A percentile compares a stretch with the other conserved stretches of the same genome.
Evolutionary conservation across 805 yeast species (phyloP).

Genomic region (Schwanniomyces sp.): DNA sequence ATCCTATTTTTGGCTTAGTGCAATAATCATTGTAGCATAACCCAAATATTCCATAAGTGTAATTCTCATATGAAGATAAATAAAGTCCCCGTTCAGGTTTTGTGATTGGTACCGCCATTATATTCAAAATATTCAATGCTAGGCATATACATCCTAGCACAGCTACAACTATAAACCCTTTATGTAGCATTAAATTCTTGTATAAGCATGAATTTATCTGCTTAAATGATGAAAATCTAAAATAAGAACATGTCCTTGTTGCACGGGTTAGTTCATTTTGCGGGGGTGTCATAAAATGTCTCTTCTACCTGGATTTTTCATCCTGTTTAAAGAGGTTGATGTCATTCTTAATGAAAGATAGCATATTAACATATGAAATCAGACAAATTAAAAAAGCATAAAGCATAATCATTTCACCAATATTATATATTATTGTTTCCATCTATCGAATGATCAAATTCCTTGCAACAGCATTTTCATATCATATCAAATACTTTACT

Average conservation of each 20-base stretch:
- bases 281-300: not conserved
- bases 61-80: slow-evolving; percentile 30
- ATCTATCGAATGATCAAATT: too few species aligned
- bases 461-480: not conserved
- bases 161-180: slow-evolving; percentile 28
- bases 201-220: too few species aligned
- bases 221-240: not conserved
- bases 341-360: not conserved
- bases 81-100: slow-evolving; percentile 20
- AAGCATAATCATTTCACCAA: not conserved
- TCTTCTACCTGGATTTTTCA: not conserved
- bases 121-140: slow-evolving; percentile 38
- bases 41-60: slow-evolving; percentile 46
- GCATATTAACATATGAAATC: not conserved
- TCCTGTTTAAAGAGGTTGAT: not conserved
- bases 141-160: slow-evolving; percentile 23
- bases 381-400: not conserved
- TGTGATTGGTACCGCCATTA: slow-evolving; percentile 43
- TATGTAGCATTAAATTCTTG: slow-evolving; percentile 9
- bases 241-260: not conserved
- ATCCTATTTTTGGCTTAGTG: slow-evolving; percentile 37
- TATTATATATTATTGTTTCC: too few species aligned
- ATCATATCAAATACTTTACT: too few species aligned
- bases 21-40: slow-evolving; percentile 32
- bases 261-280: not conserved